Evolutionary conservation across 768 basidiomycete genomes (phyloP), one percentile per base, ranked within the genome.

Genomic region (Rhizopogon vesiculosus): DNA sequence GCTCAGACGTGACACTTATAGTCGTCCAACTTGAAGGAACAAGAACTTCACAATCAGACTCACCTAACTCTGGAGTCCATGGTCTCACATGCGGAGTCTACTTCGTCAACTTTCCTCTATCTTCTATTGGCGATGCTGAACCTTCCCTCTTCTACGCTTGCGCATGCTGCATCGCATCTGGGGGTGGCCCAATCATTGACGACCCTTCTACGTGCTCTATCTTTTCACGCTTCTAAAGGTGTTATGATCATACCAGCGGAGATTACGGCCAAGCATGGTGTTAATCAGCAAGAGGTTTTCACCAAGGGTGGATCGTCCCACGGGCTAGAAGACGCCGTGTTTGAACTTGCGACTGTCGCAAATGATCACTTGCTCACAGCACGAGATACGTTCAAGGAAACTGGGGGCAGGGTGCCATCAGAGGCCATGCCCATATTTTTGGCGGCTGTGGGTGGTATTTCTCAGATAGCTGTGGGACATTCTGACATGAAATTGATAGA

Each of bases 91-190:
- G 86, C 89, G 15, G 90, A 93, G 69, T 82, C 88, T 33, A 93
- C 91, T 8, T 80, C 87, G 38, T 89, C 88, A 57, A 88, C 89
- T 9, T 74, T 90, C 45, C 74, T 89, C 60, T 93, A 93, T 70
- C 76, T 89, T 42, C 68, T 90, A 55, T 81, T 93, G 43, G 86
- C 89, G 31, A 69, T 92, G 51, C 70, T 89, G 54, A 74, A 78
- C 22, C 70, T 85, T 18, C 77, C 79, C 12, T 81, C 81, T 29
- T 78, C 80, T 7, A 75, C 76, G 3, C 67, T 86, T 19, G 84
- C 86, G 6, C 91, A 92, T 69, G 88, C 87, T 2, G 88, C 86
- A 2, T 93, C 89, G 7, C 92, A 93, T 67, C 74, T 93, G 15
- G 92, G 92, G 9, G 72, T 82, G 3, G 85, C 92, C 4, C 85